Evolutionary conservation across 305 asterid species (phyloP), one percentile per base, ranked within the genome.

Genomic region (Fraxinus nigra): DNA sequence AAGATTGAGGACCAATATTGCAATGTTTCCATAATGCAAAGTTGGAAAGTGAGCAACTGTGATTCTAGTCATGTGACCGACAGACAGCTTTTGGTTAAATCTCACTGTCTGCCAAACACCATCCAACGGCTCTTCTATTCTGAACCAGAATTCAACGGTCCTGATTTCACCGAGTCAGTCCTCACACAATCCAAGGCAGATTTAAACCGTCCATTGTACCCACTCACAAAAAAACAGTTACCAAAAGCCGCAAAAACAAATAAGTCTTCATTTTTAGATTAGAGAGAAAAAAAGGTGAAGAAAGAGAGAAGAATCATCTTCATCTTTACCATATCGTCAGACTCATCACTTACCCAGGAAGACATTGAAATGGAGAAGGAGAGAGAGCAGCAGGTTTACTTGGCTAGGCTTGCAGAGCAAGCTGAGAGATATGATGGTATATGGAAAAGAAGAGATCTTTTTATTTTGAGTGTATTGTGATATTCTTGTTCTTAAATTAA

Each of bases 351-450:
- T 13, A 13, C 59, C 1, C 74, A 13, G 22, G 43, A 30, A 78
- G 48, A 34, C 83, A 74, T 80, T 77, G 73, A 65, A 26, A 93
- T 91, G 98, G 97, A 92, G 92, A 86, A 88, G 79, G 97, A 90
- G 90, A 92, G 97, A 82, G 90, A 89, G 86, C 88, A 88, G 80
- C 92, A 86, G 56, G 92, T 94, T 54, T 92, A 94, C 93, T 81
- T 92, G 88, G 93, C 97, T 51, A 91, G 93, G 87, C 91, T 94
- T 74, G 95, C 97, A 2, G 98, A 94, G 90, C 97, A 93, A 85
- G 97, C 97, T 26, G 98, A 94, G 84, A 85, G 97, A 91, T 92
- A 94, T 70, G 97, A 93, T 87, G 98, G 98, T 24, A 22, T n/a
- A n/a, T 54, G 9, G 20, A 48, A 61, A 61, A 8, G 5, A 22